Base-by-base conservation (phyloP, 192 early-diverging fungal species). In the Coemansia sp. region DNA sequence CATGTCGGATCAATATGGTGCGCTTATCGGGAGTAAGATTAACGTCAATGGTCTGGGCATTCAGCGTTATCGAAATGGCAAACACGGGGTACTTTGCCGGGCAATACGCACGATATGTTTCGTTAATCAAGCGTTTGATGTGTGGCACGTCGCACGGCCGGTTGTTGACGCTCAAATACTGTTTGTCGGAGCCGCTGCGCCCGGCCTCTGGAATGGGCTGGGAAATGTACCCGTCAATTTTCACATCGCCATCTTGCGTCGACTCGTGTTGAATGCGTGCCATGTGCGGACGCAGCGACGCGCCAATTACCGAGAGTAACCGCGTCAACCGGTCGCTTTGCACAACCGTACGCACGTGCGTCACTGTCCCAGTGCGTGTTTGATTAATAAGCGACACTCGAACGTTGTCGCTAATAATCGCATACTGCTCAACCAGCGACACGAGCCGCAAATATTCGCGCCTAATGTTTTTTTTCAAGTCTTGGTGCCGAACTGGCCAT, bases 21-120 rank as follows among this genome's bases (percentile, higher is more conserved):
- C 95, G 85, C 62, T 98, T 98, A 69, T 98, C 92, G 1, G 97
- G 97, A 22, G 90, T 93, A 22, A 98, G 84, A 61, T 98, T 98
- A 26, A 96, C 92, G 84, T 99, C 95, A 27, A 90, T 88, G 12
- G 76, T 73, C 10, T 41, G 27, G 0, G 57, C 49, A 27, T 39
- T 49, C 62, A 78, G 68, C 26, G 54, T 50, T 54, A 98, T 68
- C 43, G 91, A 83, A 12, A 90, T 82, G 14, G 93, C 81, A 39
- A 90, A 67, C 23, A 94, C 85, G 0, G 96, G 96, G 59, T 90
- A 93, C 62, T 92, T 88, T 16, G 89, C 81, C 4, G 86, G 79
- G 41, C 87, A 85, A 70, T 84, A 87, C 1, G 66, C 61, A 32
- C 80, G 84, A 74, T 91, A 98, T 13, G 90, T 71, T 58, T 97